These are phyloP conservation scores for Hemileccinum rubropunctum DNA, from an alignment of 768 basidiomycete species.

Conservation along the genomic window DNA sequence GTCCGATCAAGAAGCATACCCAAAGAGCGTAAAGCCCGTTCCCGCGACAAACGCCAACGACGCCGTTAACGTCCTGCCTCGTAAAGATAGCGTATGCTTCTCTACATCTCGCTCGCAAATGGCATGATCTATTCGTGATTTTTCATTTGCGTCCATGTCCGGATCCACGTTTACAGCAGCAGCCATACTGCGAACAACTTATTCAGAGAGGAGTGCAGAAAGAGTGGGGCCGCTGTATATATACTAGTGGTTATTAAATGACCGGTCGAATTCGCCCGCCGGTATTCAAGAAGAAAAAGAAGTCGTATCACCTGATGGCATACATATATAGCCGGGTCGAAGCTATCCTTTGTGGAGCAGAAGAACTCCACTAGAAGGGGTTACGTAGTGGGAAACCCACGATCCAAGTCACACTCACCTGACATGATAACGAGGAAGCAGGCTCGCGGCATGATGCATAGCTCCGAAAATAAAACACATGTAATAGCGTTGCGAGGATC, in stretches of 20 bases:
- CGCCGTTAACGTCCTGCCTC: slow-evolving; percentile 42
- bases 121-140: background rate
- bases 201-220: background rate
- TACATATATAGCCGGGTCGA: too few species aligned
- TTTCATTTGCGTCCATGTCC: slow-evolving; percentile 12
- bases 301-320: too few species aligned
- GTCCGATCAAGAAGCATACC: slow-evolving; percentile 33
- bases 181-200: slow-evolving; percentile 5
- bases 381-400: too few species aligned
- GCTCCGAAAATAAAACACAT: background rate
- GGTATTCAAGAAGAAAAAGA: slow-evolving; percentile 1
- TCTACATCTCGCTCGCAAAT: slow-evolving; percentile 12
- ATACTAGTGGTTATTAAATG: slow-evolving; percentile 3
- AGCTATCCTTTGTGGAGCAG: too few species aligned
- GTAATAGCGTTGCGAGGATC: background rate
- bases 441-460: too few species aligned
- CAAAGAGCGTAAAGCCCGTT: slow-evolving; percentile 61
- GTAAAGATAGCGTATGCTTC: slow-evolving; percentile 13
- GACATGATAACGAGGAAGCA: background rate
- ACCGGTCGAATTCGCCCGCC: slow-evolving; percentile 3
- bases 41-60: slow-evolving; percentile 57
- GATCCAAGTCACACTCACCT: slow-evolving; percentile 7
- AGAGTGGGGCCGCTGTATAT: slow-evolving; percentile 2
- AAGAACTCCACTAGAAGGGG: too few species aligned
- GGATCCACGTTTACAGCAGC: background rate